Base-by-base conservation (phyloP, 1,284 basidiomycete species). In the Papiliotrema fonsecae region DNA sequence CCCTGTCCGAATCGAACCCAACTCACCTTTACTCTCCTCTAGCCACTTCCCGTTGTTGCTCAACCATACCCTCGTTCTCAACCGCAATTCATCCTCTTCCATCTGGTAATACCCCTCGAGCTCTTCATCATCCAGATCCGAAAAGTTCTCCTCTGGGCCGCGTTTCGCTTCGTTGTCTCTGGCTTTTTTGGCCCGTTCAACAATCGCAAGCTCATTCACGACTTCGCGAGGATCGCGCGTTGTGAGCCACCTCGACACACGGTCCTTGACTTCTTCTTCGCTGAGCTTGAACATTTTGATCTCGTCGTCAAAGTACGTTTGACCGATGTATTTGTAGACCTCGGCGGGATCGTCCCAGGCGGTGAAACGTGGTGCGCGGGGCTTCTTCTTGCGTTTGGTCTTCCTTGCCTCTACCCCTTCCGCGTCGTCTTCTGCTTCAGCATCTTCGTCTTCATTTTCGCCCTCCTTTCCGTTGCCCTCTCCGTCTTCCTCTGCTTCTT, bases 1-100 rank as follows among this genome's bases (percentile, higher is more conserved):
- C n/a, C n/a, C n/a, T n/a, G n/a, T n/a, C n/a, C n/a, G n/a, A n/a
- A n/a, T n/a, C n/a, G n/a, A n/a, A 28, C 30, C 22, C 14, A 37
- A 77, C 82, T 70, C 64, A 88, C 88, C 83, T 53, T 88, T 89
- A 39, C 93, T 78, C 27, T 87, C 84, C 69, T 96, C 88, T 43
- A 98, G 75, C 76, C 96, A 98, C 47, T 96, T 91, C 57, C 82
- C 82, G 74, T 98, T 98, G 68, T 92, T 79, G 73, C 94, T 91
- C 54, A 97, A 88, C 96, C 96, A 98, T 18, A 98, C 83, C 24
- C 92, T 83, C 65, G 94, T 91, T 70, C 93, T 96, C 65, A 91
- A 81, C 67, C 81, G 82, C 6, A 89, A 85, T 72, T 97, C 94
- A 24, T 88, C 87, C 40, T 88, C 84, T 11, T 80, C 84, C 41